Percentiles rank a stretch among this genome's conserved stretches.
Evolutionary conservation across 345 rosid species (phyloP).

Genomic region (Microcos paniculata): DNA sequence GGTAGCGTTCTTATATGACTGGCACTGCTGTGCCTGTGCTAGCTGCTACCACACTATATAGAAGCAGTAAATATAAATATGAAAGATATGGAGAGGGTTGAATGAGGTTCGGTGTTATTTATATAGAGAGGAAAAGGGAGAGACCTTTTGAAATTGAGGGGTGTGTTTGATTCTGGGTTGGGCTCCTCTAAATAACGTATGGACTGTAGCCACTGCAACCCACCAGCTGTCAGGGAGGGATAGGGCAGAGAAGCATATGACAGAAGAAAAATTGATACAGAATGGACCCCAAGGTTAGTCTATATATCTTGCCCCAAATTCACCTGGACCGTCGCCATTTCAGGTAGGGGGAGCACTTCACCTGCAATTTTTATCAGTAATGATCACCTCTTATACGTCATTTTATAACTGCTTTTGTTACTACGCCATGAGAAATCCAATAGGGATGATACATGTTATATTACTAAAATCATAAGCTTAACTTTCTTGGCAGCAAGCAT

Average conservation of each 20-base stretch:
- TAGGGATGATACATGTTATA: too few species aligned
- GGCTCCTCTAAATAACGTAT: slow-evolving; percentile 21
- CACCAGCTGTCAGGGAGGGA: slow-evolving; percentile 27
- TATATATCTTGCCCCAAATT: slow-evolving; percentile 8
- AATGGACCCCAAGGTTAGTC: slow-evolving; percentile 24
- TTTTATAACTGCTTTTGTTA: background rate
- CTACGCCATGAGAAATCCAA: background rate
- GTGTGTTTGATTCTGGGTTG: slow-evolving; percentile 23
- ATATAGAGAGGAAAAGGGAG: slow-evolving; percentile 6
- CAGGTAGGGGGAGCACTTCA: background rate
- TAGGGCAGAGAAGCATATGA: slow-evolving; percentile 15
- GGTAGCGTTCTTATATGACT: background rate
- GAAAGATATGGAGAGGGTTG: slow-evolving; percentile 8
- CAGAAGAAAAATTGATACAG: background rate
- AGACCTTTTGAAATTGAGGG: background rate
- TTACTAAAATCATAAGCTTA: too few species aligned
- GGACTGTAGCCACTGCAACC: slow-evolving; percentile 25
- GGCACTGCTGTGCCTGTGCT: background rate
- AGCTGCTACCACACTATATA: background rate
- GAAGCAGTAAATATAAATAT: slow-evolving; percentile 11
- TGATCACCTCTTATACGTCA: background rate
- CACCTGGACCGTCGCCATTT: slow-evolving; percentile 13
- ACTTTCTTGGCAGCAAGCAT: too few species aligned
- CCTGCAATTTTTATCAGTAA: too few species aligned
- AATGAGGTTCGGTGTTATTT: slow-evolving; percentile 6